Conservation (phyloP, 345 rosid genomes). For the Populus euphratica region DNA sequence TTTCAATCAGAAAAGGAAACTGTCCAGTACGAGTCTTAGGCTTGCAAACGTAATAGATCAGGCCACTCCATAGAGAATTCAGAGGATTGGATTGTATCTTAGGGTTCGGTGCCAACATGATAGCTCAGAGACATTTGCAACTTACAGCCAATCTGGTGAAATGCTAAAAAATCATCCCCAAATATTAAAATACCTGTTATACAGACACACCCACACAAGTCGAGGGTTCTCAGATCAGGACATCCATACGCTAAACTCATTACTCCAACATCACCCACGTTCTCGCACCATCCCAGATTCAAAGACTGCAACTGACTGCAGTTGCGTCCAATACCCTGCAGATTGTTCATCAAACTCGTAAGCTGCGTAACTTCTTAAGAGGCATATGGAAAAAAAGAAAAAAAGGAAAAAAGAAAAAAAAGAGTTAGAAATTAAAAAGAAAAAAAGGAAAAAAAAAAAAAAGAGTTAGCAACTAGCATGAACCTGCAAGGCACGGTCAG, state of each 20-base stretch:
- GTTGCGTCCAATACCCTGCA: slow-evolving; percentile 82
- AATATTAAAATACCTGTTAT: slow-evolving; percentile 65
- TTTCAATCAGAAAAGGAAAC: neutral
- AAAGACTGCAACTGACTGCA: slow-evolving; percentile 65
- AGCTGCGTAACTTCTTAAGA: neutral
- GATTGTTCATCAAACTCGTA: neutral
- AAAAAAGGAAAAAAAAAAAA: neutral
- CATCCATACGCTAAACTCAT: slow-evolving; percentile 84
- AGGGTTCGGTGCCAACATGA: neutral
- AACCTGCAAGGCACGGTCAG: slow-evolving; percentile 82
- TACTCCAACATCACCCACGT: slow-evolving; percentile 79
- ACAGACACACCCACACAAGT: slow-evolving; percentile 73
- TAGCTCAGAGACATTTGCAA: neutral
- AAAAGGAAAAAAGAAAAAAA: neutral
- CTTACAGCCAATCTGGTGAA: neutral
- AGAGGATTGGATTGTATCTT: neutral
- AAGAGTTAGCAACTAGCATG: neutral
- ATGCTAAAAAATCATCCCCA: neutral
- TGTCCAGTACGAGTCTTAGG: neutral
- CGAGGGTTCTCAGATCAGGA: slow-evolving; percentile 74
- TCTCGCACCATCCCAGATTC: slow-evolving; percentile 95
- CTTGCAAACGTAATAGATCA: neutral
- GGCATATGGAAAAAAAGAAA: neutral
- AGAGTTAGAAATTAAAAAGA: no score
- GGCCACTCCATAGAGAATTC: neutral